Base-by-base conservation (phyloP, 129 eudicot species). In the Helichrysum umbraculigerum region DNA sequence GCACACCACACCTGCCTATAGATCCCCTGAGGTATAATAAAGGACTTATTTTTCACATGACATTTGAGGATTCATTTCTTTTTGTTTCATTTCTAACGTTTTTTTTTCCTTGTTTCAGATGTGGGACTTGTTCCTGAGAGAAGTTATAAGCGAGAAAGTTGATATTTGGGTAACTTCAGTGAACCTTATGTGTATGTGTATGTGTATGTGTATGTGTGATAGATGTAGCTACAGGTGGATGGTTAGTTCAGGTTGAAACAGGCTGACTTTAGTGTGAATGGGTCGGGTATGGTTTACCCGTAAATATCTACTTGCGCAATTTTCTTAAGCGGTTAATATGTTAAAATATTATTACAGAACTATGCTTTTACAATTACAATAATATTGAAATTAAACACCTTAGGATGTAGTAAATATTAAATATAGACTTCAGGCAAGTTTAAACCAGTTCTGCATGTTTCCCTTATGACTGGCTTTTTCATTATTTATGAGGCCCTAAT, bases 1-100 rank as follows among this genome's bases (percentile, higher is more conserved):
- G 84, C 87, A 95, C 85, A 95, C 99, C 20, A 95, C 99, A 19
- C 99, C 99, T 68, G 99, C 96, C 39, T 95, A 95, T 68, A 85
- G 99, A 85, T 86, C 96, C 58, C 99, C 99, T 75, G 99, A 91
- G 99, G 99, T 95, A 79, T 70, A 81, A 65, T 29, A 22, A 63
- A 34, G 47, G 22, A 72, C 75, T 73, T 39, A 21, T 85, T 32
- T 85, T 39, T 82, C 28, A 41, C 51, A 41, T 1, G 21, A 12
- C 17, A 32, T 30, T 8, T 59, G 20, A 17, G 2, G 22, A 44
- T 66, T 17, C 15, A 5, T 10, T 15, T 80, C 10, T 65, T 58
- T 58, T 80, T 35, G 33, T 41, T 74, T 67, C 29, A 22, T 44
- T 33, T 72, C 70, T 76, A 52, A 32, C 12, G 0, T 47, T 41